A percentile compares a stretch with the other conserved stretches of the same genome.
These are phyloP conservation scores for Penicillium sp. DNA, from an alignment of 2,329 filamentous ascomycete species.

Conservation along the genomic window DNA sequence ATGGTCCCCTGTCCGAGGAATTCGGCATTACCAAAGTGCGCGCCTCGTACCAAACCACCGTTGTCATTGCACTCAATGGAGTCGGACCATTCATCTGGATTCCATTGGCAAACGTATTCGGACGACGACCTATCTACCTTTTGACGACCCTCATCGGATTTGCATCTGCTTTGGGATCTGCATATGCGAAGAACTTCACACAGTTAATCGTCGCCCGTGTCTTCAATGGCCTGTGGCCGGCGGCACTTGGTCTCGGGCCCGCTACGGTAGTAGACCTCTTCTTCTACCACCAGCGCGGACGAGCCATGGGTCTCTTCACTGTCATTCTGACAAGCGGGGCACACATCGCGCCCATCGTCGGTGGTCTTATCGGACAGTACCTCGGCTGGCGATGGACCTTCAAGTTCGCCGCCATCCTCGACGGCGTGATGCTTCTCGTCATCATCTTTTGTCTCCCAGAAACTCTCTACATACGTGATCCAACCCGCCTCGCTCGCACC, in stretches of 20 bases:
- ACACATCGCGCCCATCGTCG: slow-evolving; percentile 3
- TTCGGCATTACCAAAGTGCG: slow-evolving; percentile 29
- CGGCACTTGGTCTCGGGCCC: slow-evolving; percentile 5
- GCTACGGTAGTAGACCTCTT: slow-evolving; percentile 3
- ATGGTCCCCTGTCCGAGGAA: slow-evolving; percentile 25
- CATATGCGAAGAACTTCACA: not conserved
- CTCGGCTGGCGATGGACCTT: not conserved
- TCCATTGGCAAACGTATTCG: slow-evolving; percentile 32
- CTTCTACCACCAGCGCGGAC: slow-evolving; percentile 8
- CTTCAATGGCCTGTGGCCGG: slow-evolving; percentile 8
- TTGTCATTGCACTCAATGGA: slow-evolving; percentile 32
- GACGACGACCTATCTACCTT: slow-evolving; percentile 31
- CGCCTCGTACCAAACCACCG: slow-evolving; percentile 31
- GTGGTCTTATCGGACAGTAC: not conserved
- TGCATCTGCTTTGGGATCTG: slow-evolving; percentile 4
- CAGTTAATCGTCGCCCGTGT: slow-evolving; percentile 7
- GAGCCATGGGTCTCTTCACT: slow-evolving; percentile 5
- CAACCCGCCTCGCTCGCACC: not conserved
- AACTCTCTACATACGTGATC: not conserved
- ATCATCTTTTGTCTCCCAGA: not conserved
- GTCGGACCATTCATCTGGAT: slow-evolving; percentile 23
- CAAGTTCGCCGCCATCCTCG: slow-evolving; percentile 2
- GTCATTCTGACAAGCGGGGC: slow-evolving; percentile 7
- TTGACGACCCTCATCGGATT: slow-evolving; percentile 26
- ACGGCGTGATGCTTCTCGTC: not conserved